Evolutionary conservation across 2,329 filamentous ascomycete species (phyloP).

Genomic region (Epichloe sp.): DNA sequence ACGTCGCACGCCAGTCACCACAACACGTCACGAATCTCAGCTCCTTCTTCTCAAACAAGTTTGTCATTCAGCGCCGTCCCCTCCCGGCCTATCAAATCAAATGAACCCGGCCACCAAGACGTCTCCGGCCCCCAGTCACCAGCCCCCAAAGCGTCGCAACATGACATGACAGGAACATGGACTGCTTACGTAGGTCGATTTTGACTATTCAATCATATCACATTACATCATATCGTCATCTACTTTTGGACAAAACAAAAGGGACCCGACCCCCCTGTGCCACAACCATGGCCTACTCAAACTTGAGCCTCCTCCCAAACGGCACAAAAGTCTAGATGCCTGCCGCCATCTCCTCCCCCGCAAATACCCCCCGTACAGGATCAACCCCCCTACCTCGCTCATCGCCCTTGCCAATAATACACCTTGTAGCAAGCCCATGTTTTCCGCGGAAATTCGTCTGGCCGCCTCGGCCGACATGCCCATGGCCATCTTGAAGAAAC

Average conservation of each 20-base stretch:
- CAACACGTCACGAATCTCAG: too few relatives aligned
- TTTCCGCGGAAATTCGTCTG: background rate
- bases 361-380: background rate
- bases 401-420: background rate
- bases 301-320: background rate
- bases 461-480: background rate
- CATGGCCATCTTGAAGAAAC: background rate
- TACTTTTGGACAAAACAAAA: background rate
- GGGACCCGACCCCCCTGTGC: too few relatives aligned
- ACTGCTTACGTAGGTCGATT: background rate
- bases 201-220: background rate
- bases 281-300: background rate
- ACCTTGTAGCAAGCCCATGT: background rate
- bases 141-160: too few relatives aligned
- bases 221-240: constrained; percentile 4
- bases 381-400: background rate
- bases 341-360: background rate
- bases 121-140: too few relatives aligned
- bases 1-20: too few relatives aligned
- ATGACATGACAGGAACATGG: too few relatives aligned
- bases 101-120: too few relatives aligned
- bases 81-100: background rate
- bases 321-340: background rate
- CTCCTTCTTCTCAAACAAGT: background rate
- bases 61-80: background rate